Evolutionary conservation across 805 yeast genomes (phyloP).

Genomic region (Candida quercuum): DNA sequence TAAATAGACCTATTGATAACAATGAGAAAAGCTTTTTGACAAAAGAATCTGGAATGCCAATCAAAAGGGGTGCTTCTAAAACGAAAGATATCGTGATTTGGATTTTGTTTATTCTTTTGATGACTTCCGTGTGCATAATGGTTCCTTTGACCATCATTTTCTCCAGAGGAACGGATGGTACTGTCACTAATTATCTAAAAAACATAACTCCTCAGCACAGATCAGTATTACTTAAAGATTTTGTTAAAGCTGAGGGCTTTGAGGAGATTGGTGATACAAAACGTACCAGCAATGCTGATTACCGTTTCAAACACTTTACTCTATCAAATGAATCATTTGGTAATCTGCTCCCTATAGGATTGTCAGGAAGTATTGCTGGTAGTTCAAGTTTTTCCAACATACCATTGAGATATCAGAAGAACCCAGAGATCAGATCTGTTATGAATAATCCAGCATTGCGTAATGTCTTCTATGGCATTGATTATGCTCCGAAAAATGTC

Average conservation of each 20-base stretch:
- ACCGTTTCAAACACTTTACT: too few relatives aligned
- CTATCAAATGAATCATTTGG: too few relatives aligned
- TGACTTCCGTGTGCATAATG: constrained; percentile 12
- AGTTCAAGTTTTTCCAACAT: constrained; percentile 27
- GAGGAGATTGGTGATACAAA: too few relatives aligned
- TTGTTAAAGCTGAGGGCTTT: neutral
- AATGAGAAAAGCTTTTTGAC: constrained; percentile 2
- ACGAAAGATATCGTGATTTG: constrained; percentile 13
- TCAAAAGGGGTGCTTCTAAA: neutral
- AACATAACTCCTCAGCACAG: constrained; percentile 23
- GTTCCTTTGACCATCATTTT: constrained; percentile 22
- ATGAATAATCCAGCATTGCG: constrained; percentile 29
- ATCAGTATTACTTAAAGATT: constrained; percentile 13
- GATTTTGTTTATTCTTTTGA: constrained; percentile 13
- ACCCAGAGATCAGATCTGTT: constrained; percentile 30
- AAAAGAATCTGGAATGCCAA: constrained; percentile 1
- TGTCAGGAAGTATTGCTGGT: constrained; percentile 16
- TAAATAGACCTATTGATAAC: constrained; percentile 8
- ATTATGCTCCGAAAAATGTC: constrained; percentile 53
- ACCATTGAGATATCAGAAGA: constrained; percentile 27
- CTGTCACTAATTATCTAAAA: constrained; percentile 25
- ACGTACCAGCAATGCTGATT: too few relatives aligned
- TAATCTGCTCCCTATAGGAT: too few relatives aligned
- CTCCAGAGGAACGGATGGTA: constrained; percentile 27
- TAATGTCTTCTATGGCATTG: constrained; percentile 48